Conservation (phyloP, 1,284 basidiomycete species). For the Meripilus lineatus region DNA sequence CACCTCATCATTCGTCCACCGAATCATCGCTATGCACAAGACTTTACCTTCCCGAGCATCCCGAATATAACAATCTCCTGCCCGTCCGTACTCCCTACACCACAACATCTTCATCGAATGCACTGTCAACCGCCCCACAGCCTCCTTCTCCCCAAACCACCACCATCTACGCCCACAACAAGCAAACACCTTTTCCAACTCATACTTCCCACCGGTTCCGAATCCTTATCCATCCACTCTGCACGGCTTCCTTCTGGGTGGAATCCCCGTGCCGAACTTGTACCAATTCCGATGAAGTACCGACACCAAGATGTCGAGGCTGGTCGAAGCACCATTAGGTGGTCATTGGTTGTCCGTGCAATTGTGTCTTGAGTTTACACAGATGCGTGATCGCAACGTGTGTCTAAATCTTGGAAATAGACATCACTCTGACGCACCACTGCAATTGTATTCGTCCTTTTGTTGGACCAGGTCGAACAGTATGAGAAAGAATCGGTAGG, state of each 20-base stretch:
- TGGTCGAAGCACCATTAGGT: slow-evolving; percentile 35
- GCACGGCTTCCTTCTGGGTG: slow-evolving; percentile 22
- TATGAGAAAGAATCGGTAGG: slow-evolving; percentile 41
- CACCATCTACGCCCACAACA: slow-evolving; percentile 35
- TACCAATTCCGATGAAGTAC: slow-evolving; percentile 35
- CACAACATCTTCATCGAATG: slow-evolving; percentile 40
- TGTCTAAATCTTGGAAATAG: slow-evolving; percentile 45
- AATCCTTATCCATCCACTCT: slow-evolving; percentile 32
- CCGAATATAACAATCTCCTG: slow-evolving; percentile 42
- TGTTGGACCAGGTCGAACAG: slow-evolving; percentile 41
- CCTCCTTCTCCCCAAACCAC: slow-evolving; percentile 27
- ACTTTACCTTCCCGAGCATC: slow-evolving; percentile 34
- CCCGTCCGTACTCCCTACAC: slow-evolving; percentile 40
- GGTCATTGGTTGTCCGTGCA: slow-evolving; percentile 21
- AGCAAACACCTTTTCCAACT: slow-evolving; percentile 36
- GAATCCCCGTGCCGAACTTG: slow-evolving; percentile 40
- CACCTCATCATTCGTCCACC: slow-evolving; percentile 48
- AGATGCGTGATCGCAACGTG: slow-evolving; percentile 39
- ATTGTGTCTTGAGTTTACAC: slow-evolving; percentile 26
- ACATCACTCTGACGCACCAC: slow-evolving; percentile 43
- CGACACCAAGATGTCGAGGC: slow-evolving; percentile 32
- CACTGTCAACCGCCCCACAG: slow-evolving; percentile 25
- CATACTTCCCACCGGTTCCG: slow-evolving; percentile 37
- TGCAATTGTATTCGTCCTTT: slow-evolving; percentile 35
- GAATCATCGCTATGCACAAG: slow-evolving; percentile 28